Conservation (phyloP, 176 grass and related monocot genomes). For the Dactylis glomerata region DNA sequence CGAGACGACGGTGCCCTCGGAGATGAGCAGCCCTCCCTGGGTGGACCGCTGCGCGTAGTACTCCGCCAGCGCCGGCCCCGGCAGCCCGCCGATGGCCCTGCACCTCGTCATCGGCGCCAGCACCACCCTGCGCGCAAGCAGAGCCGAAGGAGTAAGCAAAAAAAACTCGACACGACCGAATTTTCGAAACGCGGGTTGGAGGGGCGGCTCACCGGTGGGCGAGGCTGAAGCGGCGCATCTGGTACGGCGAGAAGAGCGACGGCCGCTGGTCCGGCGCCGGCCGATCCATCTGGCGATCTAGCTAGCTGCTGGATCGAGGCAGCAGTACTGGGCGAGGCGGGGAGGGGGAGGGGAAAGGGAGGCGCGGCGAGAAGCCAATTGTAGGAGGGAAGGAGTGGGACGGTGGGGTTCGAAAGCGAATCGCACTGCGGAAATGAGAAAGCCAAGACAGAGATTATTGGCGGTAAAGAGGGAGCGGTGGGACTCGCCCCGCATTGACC, state of each 20-base stretch:
- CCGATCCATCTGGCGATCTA: constrained; percentile 12
- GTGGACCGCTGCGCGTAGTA: constrained; percentile 86
- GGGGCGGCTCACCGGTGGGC: constrained; percentile 58
- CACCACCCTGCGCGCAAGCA: constrained; percentile 53
- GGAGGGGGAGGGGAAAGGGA: background rate
- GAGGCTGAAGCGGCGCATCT: constrained; percentile 75
- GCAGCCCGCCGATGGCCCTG: constrained; percentile 64
- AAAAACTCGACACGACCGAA: background rate
- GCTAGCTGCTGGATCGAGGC: background rate
- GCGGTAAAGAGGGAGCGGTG: too few species aligned
- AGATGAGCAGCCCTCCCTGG: constrained; percentile 79
- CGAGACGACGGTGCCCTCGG: constrained; percentile 76
- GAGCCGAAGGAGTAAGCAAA: background rate
- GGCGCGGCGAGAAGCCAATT: background rate
- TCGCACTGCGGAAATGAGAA: background rate
- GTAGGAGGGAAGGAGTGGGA: background rate
- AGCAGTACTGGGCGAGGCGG: background rate
- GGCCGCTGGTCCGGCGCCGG: constrained; percentile 21
- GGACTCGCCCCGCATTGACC: background rate
- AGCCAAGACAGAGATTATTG: background rate
- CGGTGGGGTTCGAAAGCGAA: constrained; percentile 27
- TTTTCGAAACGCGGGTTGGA: background rate
- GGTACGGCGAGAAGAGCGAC: constrained; percentile 86
- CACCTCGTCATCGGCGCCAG: constrained; percentile 94
- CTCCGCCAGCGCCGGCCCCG: constrained; percentile 55